These are phyloP conservation scores for Lepiota subincarnata DNA, from an alignment of 768 basidiomycete species.

Conservation along the genomic window DNA sequence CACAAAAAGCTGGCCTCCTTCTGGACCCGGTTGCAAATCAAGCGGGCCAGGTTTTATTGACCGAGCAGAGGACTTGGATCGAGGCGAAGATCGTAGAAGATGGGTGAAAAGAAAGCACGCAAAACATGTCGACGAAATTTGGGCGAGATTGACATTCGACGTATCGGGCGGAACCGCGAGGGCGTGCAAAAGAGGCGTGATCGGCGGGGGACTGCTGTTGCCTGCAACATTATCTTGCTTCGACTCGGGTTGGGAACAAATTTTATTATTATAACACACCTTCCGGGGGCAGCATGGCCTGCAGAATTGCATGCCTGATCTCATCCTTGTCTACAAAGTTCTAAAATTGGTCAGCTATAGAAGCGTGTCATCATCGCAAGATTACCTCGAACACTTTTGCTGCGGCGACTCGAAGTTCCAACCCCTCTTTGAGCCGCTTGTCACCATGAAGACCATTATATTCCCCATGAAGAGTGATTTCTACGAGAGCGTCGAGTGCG, in stretches of 20 bases:
- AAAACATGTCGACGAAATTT: constrained; percentile 65
- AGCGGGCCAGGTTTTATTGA: constrained; percentile 52
- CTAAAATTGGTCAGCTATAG: constrained; percentile 28
- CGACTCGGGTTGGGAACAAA: not conserved
- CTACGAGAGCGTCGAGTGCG: constrained; percentile 78
- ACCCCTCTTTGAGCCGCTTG: constrained; percentile 57
- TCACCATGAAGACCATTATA: constrained; percentile 65
- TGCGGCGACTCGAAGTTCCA: constrained; percentile 75
- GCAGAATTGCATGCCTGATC: constrained; percentile 61
- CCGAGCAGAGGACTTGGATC: constrained; percentile 61
- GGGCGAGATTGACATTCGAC: constrained; percentile 46
- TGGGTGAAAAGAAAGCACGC: constrained; percentile 78
- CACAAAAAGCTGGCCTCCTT: constrained; percentile 57
- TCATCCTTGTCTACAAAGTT: constrained; percentile 78
- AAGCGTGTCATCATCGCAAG: not conserved
- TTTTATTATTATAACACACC: constrained; percentile 30
- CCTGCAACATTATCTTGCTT: constrained; percentile 17
- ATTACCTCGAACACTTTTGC: constrained; percentile 79
- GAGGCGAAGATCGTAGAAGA: constrained; percentile 64
- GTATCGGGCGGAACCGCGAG: constrained; percentile 60
- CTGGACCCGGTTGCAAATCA: constrained; percentile 25
- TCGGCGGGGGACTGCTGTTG: constrained; percentile 35
- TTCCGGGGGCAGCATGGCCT: constrained; percentile 66
- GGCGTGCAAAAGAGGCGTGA: constrained; percentile 69
- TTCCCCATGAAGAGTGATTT: constrained; percentile 84